Base-by-base conservation (phyloP, 441 rosid species). In the Adansonia madagascariensis region DNA sequence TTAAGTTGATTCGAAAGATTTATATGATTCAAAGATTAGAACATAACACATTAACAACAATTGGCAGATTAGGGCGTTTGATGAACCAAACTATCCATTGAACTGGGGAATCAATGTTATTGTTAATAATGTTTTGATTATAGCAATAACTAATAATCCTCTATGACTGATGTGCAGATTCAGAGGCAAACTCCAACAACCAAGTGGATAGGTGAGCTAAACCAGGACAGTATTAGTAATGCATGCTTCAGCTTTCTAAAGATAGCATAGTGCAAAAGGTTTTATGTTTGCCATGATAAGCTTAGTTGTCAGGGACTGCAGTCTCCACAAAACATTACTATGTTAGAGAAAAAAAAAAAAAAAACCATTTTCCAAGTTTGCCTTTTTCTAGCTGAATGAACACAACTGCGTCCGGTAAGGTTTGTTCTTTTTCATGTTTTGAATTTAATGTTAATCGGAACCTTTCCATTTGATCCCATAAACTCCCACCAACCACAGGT, bases 281-380 rank as follows among this genome's bases (percentile, higher is more conserved):
- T 20, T 69, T 22, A 22, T 69, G 27, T 49, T 46, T 69, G 59
- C 73, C 73, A 49, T 10, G 55, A 44, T 24, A 44, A 46, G 59
- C 59, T 27, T 22, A 14, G 4, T 69, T 47, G 17, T 24, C 43
- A 69, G 56, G 43, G 44, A 62, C 18, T 24, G 50, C 44, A 69
- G 56, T 62, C 46, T 62, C 60, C 56, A 24, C 39, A 10, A 69
- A 69, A 31, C 35, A 1, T 22, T 47, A 69, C 73, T 18, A 49
- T 24, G 2, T 55, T 14, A 24, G 59, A 69, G 59, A 22, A n/a
- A n/a, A n/a, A 27, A 27, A 27, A 27, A 27, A 27, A 27, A 27
- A 46, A 49, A 46, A 49, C 35, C 3, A 4, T 9, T 22, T 49
- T 69, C 43, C 43, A 8, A 31, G 66, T 39, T 39, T 39, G 43